phyloP scores from a whole-genome alignment of 2,329 filamentous ascomycete species.

The Aspergillaceae sp. region DNA sequence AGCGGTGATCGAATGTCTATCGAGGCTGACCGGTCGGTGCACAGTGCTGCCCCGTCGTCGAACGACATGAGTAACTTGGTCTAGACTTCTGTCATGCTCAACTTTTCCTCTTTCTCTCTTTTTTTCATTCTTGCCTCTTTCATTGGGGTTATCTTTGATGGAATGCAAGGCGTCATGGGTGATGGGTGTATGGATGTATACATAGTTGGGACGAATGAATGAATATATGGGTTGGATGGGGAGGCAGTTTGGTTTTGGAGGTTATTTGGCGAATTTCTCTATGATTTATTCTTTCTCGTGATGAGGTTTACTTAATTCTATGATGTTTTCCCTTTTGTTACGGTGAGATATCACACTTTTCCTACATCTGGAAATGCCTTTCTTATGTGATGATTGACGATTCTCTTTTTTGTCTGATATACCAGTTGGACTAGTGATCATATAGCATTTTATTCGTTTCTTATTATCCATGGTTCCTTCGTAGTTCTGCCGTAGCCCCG shows the following conservation, averaged over 20 bases:
- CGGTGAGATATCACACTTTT: not conserved
- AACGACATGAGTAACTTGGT: constrained; percentile 22
- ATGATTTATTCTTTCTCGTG: not conserved
- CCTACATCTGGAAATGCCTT: no score
- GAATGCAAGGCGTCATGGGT: constrained; percentile 1
- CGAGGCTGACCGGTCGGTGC: constrained; percentile 30
- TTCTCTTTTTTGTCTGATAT: not conserved
- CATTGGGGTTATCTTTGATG: not conserved
- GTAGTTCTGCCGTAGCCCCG: no score
- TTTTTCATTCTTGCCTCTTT: not conserved
- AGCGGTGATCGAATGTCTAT: constrained; percentile 38
- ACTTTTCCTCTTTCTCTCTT: constrained; percentile 6
- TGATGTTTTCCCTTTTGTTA: constrained; percentile 3
- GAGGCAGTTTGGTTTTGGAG: no score
- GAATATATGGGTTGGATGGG: no score
- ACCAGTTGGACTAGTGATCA: not conserved
- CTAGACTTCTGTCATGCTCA: constrained; percentile 8
- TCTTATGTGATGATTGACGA: constrained; percentile 20
- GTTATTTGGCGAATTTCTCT: not conserved
- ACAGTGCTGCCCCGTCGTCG: constrained; percentile 36
- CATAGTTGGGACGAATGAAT: no score
- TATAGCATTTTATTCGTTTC: not conserved
- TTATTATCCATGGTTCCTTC: not conserved
- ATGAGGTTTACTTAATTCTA: not conserved
- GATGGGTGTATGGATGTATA: not conserved